Conservation (phyloP, 495 filamentous ascomycete species). For the Cercophora newfieldiana region DNA sequence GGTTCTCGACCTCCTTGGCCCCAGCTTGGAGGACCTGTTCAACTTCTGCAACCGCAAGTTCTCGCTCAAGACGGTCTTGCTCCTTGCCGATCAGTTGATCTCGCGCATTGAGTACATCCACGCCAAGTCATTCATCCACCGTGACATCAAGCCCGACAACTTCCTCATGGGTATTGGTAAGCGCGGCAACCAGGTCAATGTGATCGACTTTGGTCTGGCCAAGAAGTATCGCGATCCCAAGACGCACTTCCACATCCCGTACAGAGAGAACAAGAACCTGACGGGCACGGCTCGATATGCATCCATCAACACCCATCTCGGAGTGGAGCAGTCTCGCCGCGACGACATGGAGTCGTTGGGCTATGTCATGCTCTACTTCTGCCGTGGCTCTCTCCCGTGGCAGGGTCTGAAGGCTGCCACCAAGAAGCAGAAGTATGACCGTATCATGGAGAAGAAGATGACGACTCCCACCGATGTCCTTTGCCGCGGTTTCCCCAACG, state of each 20-base stretch:
- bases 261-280: conserved; percentile 99
- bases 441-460: conserved; percentile 99
- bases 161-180: conserved; percentile 99
- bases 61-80: conserved; percentile 97
- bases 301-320: conserved; percentile 98
- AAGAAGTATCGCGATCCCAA: conserved; percentile 99
- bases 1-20: conserved; percentile 97
- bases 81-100: conserved; percentile 97
- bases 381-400: conserved; percentile 98
- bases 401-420: conserved; percentile 99
- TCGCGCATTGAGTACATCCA: conserved; percentile 99
- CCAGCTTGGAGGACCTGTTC: conserved; percentile 99
- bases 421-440: conserved; percentile 99
- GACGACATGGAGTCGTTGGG: conserved; percentile 99
- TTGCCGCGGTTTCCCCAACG: conserved; percentile 98
- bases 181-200: conserved; percentile 99
- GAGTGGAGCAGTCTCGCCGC: conserved; percentile 98
- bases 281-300: conserved; percentile 99
- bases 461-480: conserved; percentile 98
- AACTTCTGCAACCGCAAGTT: conserved; percentile 99
- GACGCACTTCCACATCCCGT: conserved; percentile 99
- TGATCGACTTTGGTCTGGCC: conserved; percentile 98
- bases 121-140: conserved; percentile 99
- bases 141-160: conserved; percentile 99
- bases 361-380: conserved; percentile 99